These are phyloP conservation scores for Trametopsis cervina DNA, from an alignment of 768 basidiomycete genomes.

Conservation along the genomic window DNA sequence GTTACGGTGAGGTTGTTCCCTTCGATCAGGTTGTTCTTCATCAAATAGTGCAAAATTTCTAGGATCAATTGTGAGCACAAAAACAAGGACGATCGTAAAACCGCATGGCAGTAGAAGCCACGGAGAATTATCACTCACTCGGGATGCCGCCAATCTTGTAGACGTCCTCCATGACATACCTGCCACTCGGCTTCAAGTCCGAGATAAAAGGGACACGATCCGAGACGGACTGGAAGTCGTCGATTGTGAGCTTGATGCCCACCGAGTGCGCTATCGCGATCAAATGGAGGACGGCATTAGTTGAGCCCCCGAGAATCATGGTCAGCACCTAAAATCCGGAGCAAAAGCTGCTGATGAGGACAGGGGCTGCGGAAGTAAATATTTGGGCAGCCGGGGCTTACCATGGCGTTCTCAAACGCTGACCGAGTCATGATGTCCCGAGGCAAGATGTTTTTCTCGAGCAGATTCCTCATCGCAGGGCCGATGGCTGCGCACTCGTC, in stretches of 20 bases:
- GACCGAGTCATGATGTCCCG: slow-evolving; percentile 94
- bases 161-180: slow-evolving; percentile 98
- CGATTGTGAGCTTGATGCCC: slow-evolving; percentile 79
- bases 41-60: slow-evolving; percentile 82
- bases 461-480: slow-evolving; percentile 73
- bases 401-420: slow-evolving; percentile 98
- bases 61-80: slow-evolving; percentile 4
- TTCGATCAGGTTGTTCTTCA: slow-evolving; percentile 84
- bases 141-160: slow-evolving; percentile 96
- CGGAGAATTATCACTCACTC: slow-evolving; percentile 68
- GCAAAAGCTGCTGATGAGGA: slow-evolving; percentile 1
- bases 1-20: slow-evolving; percentile 91
- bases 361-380: slow-evolving; percentile 5
- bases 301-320: slow-evolving; percentile 96
- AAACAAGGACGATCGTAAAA: neutral
- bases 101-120: neutral
- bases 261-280: slow-evolving; percentile 97
- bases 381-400: slow-evolving; percentile 23
- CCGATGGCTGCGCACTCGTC: slow-evolving; percentile 81
- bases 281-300: slow-evolving; percentile 94
- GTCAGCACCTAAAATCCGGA: slow-evolving; percentile 68
- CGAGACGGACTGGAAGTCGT: slow-evolving; percentile 92
- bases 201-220: slow-evolving; percentile 93
- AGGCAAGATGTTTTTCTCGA: slow-evolving; percentile 89
- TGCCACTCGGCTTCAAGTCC: slow-evolving; percentile 94